A percentile compares a stretch with the other conserved stretches of the same genome.
Conservation (phyloP, 2,329 filamentous ascomycete genomes). For the Capronia coronata region DNA sequence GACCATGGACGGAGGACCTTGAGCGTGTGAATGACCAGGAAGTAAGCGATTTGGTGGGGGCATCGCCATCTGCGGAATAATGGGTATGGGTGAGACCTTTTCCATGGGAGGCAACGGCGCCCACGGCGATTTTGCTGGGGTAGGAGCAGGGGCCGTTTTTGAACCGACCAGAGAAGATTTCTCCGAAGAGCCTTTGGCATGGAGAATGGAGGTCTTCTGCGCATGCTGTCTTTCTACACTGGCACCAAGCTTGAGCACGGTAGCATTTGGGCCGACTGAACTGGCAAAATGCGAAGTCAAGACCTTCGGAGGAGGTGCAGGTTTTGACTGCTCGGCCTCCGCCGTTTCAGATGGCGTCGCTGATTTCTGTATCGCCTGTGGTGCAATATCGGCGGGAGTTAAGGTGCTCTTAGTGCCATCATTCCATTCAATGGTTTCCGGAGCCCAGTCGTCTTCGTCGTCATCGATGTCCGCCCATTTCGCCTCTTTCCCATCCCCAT, state of each 20-base stretch:
- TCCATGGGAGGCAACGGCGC: slow-evolving; percentile 79
- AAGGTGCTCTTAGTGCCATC: slow-evolving; percentile 61
- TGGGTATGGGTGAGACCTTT: slow-evolving; percentile 62
- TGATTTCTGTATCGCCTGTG: slow-evolving; percentile 24
- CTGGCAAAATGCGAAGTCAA: slow-evolving; percentile 36
- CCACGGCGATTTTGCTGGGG: slow-evolving; percentile 85
- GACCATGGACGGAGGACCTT: slow-evolving; percentile 66
- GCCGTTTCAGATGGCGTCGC: slow-evolving; percentile 23
- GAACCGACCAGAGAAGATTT: slow-evolving; percentile 43
- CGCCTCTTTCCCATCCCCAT: slow-evolving; percentile 55
- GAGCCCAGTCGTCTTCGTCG: slow-evolving; percentile 59
- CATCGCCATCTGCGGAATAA: slow-evolving; percentile 47
- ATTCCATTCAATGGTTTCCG: slow-evolving; percentile 62
- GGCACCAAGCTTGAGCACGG: slow-evolving; percentile 44
- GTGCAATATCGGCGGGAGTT: slow-evolving; percentile 37
- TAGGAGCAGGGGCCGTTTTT: slow-evolving; percentile 44
- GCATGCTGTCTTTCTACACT: slow-evolving; percentile 41
- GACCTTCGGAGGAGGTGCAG: slow-evolving; percentile 26
- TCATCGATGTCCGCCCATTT: slow-evolving; percentile 67
- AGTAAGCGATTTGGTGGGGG: slow-evolving; percentile 46
- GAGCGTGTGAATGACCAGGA: slow-evolving; percentile 50
- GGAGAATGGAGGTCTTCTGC: slow-evolving; percentile 38
- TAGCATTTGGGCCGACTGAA: slow-evolving; percentile 46
- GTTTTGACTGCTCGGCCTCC: slow-evolving; percentile 27
- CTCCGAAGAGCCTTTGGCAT: slow-evolving; percentile 33